Evolutionary conservation across 768 basidiomycete genomes (phyloP), one percentile per base, ranked within the genome.

Genomic region (Trametes maxima): DNA sequence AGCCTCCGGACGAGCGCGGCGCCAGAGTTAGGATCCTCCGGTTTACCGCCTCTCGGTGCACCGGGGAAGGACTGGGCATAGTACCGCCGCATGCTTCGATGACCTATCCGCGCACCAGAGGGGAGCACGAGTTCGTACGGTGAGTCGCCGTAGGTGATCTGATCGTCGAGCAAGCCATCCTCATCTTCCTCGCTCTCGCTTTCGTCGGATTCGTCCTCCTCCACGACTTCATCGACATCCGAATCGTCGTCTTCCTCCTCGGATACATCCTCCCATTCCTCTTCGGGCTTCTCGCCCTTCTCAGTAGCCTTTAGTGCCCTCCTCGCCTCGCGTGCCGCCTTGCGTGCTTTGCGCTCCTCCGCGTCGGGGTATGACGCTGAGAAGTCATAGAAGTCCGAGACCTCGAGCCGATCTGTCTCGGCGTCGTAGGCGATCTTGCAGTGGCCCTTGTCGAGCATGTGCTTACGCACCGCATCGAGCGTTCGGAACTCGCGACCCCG

Each of bases 321-420:
- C 60, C 54, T 63, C 36, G 62, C 55, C 6, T 21, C n/a, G 40
- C 66, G 17, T 35, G 60, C 17, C 14, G 59, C 62, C 33, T 58
- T 55, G 46, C 54, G 55, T 43, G 49, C 59, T 37, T 22, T 51
- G 44, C 59, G 63, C 61, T 67, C 65, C 33, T 79, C 78, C 70
- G 67, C 75, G 50, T 77, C 77, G 0, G 91, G 90, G 70, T 96
- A 96, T 12, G 90, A 93, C 0, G 80, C 73, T 0, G 87, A 82
- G 73, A 96, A 98, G 74, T 97, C 94, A 77, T 98, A 99, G 71
- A 81, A 98, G 66, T 98, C 95, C 0, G 94, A 92, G 5, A 96
- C 65, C 66, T 96, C 95, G 54, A 95, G 83, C 43, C 87, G 84
- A 70, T 98, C 94, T 40, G 77, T 70, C 67, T 92, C 87, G 1